A percentile compares a stretch with the other conserved stretches of the same genome.
phyloP scores from a whole-genome alignment of 495 filamentous ascomycete genomes.

The Trichodelitschia bisporula region DNA sequence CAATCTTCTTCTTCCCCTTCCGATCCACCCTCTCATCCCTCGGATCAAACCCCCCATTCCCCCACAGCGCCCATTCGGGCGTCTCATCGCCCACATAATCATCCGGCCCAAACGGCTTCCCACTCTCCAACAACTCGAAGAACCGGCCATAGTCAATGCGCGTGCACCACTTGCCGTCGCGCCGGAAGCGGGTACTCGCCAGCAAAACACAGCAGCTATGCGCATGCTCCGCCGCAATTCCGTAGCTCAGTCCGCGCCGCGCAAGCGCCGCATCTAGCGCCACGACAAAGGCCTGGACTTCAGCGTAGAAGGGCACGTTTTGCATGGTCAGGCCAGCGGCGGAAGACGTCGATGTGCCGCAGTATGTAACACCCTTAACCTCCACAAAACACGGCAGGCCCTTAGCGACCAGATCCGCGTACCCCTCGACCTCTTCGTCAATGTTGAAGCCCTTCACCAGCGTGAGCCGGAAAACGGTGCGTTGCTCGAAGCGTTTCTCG shows the following conservation, averaged over 20 bases:
- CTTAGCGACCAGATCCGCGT: slow-evolving; percentile 65
- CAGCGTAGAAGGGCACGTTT: slow-evolving; percentile 86
- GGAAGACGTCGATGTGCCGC: slow-evolving; percentile 59
- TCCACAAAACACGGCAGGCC: slow-evolving; percentile 80
- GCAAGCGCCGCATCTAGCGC: slow-evolving; percentile 40
- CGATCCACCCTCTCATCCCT: slow-evolving; percentile 61
- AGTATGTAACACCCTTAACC: slow-evolving; percentile 92
- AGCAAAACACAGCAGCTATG: slow-evolving; percentile 84
- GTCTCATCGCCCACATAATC: slow-evolving; percentile 71
- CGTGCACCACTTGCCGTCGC: slow-evolving; percentile 67
- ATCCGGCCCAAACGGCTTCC: slow-evolving; percentile 49
- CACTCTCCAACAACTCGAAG: slow-evolving; percentile 57
- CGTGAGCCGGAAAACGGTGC: slow-evolving; percentile 86
- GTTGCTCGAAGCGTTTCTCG: slow-evolving; percentile 53
- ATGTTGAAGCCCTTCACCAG: slow-evolving; percentile 94
- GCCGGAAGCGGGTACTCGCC: slow-evolving; percentile 44
- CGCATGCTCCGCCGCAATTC: slow-evolving; percentile 81
- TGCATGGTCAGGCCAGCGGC: slow-evolving; percentile 76
- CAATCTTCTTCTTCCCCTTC: slow-evolving; percentile 58
- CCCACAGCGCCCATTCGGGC: slow-evolving; percentile 88
- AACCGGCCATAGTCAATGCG: slow-evolving; percentile 75
- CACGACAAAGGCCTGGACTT: slow-evolving; percentile 57
- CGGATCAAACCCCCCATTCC: slow-evolving; percentile 81
- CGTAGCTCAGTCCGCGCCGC: slow-evolving; percentile 38
- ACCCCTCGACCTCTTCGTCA: slow-evolving; percentile 74